A percentile compares a stretch with the other conserved stretches of the same genome.
Conservation (phyloP, 179 eudicot genomes). For the Corrigiola litoralis region DNA sequence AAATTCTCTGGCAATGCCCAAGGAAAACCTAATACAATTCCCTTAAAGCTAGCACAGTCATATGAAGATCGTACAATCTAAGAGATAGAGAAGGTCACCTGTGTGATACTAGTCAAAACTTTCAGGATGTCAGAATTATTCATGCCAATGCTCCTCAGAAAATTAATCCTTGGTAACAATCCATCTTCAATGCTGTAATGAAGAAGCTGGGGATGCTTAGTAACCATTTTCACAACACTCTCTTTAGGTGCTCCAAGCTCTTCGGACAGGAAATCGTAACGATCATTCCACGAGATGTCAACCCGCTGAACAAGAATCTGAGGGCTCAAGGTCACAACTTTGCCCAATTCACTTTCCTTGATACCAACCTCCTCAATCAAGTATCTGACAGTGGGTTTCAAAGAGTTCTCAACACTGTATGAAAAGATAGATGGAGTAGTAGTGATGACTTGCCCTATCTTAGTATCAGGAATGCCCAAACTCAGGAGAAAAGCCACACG, state of each 20-base stretch:
- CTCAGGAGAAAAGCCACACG: slow-evolving; percentile 71
- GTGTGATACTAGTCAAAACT: slow-evolving; percentile 82
- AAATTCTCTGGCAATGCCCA: not conserved
- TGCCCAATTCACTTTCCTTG: slow-evolving; percentile 61
- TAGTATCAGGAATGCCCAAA: slow-evolving; percentile 77
- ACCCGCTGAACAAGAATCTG: slow-evolving; percentile 93
- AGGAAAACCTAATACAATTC: not conserved
- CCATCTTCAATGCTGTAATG: slow-evolving; percentile 97
- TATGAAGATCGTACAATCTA: not conserved
- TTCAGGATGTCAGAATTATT: slow-evolving; percentile 71
- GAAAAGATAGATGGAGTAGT: slow-evolving; percentile 85
- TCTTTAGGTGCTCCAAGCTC: slow-evolving; percentile 88
- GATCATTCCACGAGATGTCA: slow-evolving; percentile 76
- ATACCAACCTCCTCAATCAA: slow-evolving; percentile 91
- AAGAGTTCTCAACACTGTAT: slow-evolving; percentile 80
- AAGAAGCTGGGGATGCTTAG: slow-evolving; percentile 90
- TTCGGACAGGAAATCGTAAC: slow-evolving; percentile 64
- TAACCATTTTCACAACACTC: slow-evolving; percentile 86
- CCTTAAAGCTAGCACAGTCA: not conserved
- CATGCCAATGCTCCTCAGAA: slow-evolving; percentile 93
- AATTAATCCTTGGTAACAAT: slow-evolving; percentile 72
- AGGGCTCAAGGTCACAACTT: slow-evolving; percentile 95
- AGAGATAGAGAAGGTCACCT: slow-evolving; percentile 38
- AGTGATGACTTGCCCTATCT: slow-evolving; percentile 74
- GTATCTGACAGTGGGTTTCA: slow-evolving; percentile 84